Conservation (phyloP, 495 filamentous ascomycete genomes). For the Aspergillus ostianus region DNA sequence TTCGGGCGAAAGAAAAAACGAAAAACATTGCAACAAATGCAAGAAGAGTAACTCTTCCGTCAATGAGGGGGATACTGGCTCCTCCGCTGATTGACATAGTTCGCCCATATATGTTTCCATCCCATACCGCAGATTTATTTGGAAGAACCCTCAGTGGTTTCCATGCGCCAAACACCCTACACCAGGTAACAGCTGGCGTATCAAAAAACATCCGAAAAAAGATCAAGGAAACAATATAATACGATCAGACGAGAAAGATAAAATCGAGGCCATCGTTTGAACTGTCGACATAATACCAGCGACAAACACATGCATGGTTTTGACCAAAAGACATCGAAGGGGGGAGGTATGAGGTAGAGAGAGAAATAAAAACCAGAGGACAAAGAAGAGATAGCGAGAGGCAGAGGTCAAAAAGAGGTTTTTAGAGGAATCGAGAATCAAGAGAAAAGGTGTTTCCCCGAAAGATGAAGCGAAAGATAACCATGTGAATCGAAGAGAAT, state of each 20-base stretch:
- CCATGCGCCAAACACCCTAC: constrained; percentile 29
- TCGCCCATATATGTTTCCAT: constrained; percentile 20
- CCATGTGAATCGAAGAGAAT: constrained; percentile 5
- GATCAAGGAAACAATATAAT: constrained; percentile 23
- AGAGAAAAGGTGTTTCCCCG: constrained; percentile 10
- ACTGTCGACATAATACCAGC: constrained; percentile 18
- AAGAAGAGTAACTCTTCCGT: constrained; percentile 12
- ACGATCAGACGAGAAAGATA: constrained; percentile 15
- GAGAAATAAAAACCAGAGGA: neutral
- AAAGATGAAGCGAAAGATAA: constrained; percentile 4
- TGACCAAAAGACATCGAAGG: constrained; percentile 8
- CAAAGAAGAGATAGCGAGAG: constrained; percentile 9
- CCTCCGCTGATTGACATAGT: constrained; percentile 7
- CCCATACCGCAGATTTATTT: constrained; percentile 19
- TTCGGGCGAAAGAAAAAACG: neutral
- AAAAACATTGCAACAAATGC: constrained; percentile 10
- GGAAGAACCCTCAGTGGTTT: constrained; percentile 17
- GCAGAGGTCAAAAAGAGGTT: constrained; percentile 4
- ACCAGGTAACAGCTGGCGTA: constrained; percentile 23
- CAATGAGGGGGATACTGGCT: constrained; percentile 11
- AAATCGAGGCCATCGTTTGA: constrained; percentile 9
- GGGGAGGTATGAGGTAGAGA: neutral
- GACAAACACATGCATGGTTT: constrained; percentile 22
- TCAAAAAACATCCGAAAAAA: constrained; percentile 21
- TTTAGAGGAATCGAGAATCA: constrained; percentile 12